Conservation (phyloP, 805 yeast genomes). For the Pichia thaimueangensis region DNA sequence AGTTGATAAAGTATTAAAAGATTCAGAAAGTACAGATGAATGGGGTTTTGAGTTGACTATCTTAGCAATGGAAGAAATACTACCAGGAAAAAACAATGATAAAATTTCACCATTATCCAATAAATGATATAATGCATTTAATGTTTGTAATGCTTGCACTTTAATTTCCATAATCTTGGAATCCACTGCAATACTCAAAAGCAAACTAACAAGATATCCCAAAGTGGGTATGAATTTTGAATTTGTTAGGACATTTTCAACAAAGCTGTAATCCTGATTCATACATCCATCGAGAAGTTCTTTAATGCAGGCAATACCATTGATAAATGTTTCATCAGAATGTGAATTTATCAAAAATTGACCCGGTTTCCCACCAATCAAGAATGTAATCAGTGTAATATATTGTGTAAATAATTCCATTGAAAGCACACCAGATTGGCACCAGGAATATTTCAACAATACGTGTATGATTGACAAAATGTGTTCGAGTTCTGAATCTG, state of each 20-base stretch:
- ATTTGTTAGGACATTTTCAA: conserved; percentile 26
- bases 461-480: conserved; percentile 38
- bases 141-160: conserved; percentile 28
- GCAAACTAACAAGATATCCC: conserved; percentile 42
- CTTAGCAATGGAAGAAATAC: conserved; percentile 39
- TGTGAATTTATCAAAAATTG: conserved; percentile 22
- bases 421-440: conserved; percentile 30
- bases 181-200: conserved; percentile 31
- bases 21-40: conserved; percentile 30
- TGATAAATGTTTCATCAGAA: conserved; percentile 32
- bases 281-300: conserved; percentile 29
- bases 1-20: conserved; percentile 27
- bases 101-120: conserved; percentile 42
- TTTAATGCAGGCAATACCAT: conserved; percentile 31
- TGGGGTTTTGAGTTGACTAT: conserved; percentile 31
- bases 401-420: conserved; percentile 37
- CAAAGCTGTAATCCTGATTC: conserved; percentile 23
- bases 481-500: conserved; percentile 40
- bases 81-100: conserved; percentile 47
- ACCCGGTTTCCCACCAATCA: conserved; percentile 43
- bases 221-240: conserved; percentile 36
- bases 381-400: conserved; percentile 38
- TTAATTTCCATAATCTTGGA: conserved; percentile 27
- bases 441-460: conserved; percentile 46
- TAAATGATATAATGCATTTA: conserved; percentile 30